phyloP scores from a whole-genome alignment of 1,284 basidiomycete species.

The Taiwanofungus camphoratus region DNA sequence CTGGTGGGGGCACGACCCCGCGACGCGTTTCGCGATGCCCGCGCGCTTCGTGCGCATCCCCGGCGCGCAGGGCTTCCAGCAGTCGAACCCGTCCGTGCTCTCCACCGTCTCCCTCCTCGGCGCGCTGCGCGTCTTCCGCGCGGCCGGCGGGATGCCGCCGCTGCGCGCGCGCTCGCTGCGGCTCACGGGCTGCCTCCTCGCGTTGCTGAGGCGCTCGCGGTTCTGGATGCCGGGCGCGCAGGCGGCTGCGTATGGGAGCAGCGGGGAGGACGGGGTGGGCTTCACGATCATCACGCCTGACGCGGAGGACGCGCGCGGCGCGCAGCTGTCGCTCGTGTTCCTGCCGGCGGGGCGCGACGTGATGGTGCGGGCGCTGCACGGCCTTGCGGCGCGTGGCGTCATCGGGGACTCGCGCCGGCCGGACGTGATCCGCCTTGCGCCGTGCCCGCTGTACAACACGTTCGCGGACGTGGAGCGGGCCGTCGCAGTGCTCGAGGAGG shows the following conservation, averaged over 20 bases:
- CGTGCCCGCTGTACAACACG: conserved; percentile 81
- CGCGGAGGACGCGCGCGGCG: conserved; percentile 63
- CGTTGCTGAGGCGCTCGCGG: conserved; percentile 52
- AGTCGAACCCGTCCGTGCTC: conserved; percentile 88
- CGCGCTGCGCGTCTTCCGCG: conserved; percentile 75
- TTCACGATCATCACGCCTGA: conserved; percentile 89
- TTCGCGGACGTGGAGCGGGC: conserved; percentile 71
- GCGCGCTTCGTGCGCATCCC: conserved; percentile 75
- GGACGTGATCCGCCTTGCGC: conserved; percentile 84
- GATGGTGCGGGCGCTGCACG: conserved; percentile 69
- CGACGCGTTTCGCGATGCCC: conserved; percentile 90
- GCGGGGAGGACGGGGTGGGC: conserved; percentile 31
- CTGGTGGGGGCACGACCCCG: conserved; percentile 95
- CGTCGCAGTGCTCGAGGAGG: conserved; percentile 57
- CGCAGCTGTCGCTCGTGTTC: conserved; percentile 83
- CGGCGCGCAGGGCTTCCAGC: conserved; percentile 93
- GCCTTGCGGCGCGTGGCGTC: conserved; percentile 65
- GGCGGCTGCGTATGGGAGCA: conserved; percentile 27
- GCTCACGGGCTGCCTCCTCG: conserved; percentile 71
- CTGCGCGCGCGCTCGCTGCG: conserved; percentile 65
- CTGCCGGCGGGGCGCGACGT: conserved; percentile 53
- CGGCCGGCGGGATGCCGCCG: conserved; percentile 66
- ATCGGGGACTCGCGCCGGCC: conserved; percentile 88
- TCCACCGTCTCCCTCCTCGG: conserved; percentile 77
- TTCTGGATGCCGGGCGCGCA: conserved; percentile 51